Percentiles rank a stretch among this genome's conserved stretches.
These are phyloP conservation scores for Sicyos baderoa DNA, from an alignment of 306 rosid genomes.

Conservation along the genomic window DNA sequence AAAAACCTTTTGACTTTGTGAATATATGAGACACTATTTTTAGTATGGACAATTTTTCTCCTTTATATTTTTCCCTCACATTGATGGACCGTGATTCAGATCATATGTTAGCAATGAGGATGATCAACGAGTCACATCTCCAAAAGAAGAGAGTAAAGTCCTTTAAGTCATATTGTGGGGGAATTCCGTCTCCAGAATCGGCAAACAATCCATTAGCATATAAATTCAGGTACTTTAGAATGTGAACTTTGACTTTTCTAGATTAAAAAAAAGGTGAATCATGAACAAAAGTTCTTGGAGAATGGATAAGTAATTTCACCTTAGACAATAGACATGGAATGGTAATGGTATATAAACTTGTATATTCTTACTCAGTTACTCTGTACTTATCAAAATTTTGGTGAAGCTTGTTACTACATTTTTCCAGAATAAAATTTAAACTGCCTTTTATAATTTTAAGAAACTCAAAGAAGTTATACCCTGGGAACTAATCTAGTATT, in stretches of 20 bases:
- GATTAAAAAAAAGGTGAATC: background rate
- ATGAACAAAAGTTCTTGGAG: background rate
- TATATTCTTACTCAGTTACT: background rate
- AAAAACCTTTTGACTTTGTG: background rate
- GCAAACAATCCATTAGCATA: constrained; percentile 94
- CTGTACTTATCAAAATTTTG: background rate
- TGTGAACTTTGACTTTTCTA: background rate
- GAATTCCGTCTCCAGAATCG: constrained; percentile 88
- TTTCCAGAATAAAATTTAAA: background rate
- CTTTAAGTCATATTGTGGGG: constrained; percentile 86
- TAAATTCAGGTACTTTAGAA: constrained; percentile 73
- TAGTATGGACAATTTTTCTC: background rate
- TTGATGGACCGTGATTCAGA: constrained; percentile 36
- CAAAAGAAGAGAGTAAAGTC: constrained; percentile 63
- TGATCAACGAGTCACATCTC: constrained; percentile 65
- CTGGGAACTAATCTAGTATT: background rate
- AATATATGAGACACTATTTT: background rate
- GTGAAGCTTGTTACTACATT: too few species aligned
- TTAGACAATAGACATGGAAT: background rate
- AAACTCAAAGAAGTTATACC: background rate
- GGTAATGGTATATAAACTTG: background rate
- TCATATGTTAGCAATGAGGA: constrained; percentile 98
- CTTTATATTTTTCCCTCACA: constrained; percentile 3
- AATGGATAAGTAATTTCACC: background rate
- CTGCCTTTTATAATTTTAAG: background rate